phyloP scores from a whole-genome alignment of 2,329 filamentous ascomycete genomes.

The Amphichorda felina region DNA sequence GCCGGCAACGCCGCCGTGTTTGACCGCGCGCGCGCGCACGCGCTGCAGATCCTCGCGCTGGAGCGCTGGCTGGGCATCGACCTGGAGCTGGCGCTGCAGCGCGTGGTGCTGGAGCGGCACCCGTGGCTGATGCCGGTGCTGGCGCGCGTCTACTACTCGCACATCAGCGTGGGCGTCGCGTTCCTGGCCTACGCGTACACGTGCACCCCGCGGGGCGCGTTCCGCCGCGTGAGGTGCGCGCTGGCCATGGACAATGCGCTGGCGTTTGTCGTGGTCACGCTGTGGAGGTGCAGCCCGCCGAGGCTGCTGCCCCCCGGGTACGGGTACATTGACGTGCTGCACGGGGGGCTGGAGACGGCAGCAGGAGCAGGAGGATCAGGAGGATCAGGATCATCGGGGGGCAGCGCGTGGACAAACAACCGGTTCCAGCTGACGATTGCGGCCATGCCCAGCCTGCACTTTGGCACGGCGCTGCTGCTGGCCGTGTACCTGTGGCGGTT shows the following conservation, averaged over 20 bases:
- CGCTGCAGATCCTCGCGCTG: conserved; percentile 23
- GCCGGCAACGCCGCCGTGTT: conserved; percentile 23
- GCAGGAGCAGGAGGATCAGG: conserved; percentile 10
- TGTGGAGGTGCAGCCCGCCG: conserved; percentile 35
- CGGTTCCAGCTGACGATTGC: conserved; percentile 33
- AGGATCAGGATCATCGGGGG: conserved; percentile 2
- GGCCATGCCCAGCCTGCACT: conserved; percentile 36
- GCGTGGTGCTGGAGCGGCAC: conserved; percentile 20
- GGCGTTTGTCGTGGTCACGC: conserved; percentile 32
- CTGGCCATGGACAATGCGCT: conserved; percentile 34
- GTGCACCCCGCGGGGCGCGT: conserved; percentile 24
- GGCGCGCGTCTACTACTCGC: conserved; percentile 30
- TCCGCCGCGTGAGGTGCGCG: conserved; percentile 29
- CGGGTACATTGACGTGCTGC: conserved; percentile 33
- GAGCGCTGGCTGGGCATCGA: conserved; percentile 24
- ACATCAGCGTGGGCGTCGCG: conserved; percentile 29
- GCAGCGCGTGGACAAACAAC: conserved; percentile 29
- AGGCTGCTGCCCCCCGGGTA: conserved; percentile 31
- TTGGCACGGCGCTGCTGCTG: conserved; percentile 26
- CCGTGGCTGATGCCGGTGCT: conserved; percentile 25
- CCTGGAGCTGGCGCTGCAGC: conserved; percentile 26
- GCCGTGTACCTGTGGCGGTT: conserved; percentile 21
- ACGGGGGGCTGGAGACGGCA: conserved; percentile 7
- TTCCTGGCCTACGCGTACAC: conserved; percentile 37
- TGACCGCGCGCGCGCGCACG: conserved; percentile 23